phyloP scores from a whole-genome alignment of 1,284 basidiomycete species.

The Ustilago bromivora region DNA sequence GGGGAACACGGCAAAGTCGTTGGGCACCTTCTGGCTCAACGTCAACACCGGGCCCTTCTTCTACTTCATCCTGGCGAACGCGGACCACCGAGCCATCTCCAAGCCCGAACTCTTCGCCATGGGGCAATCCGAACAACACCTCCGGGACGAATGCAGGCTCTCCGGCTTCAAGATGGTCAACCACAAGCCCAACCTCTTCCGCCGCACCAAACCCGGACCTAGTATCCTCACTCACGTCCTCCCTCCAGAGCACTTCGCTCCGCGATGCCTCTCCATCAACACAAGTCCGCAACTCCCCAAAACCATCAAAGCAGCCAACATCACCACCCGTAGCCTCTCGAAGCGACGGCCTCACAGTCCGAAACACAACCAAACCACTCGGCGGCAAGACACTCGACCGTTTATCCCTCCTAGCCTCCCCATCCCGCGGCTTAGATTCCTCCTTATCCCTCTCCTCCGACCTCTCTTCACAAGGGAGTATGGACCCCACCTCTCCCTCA shows the following conservation, averaged over 20 bases:
- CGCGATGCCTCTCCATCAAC: slow-evolving; percentile 1
- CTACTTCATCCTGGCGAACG: slow-evolving; percentile 22
- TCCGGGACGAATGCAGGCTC: not conserved
- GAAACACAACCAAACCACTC: slow-evolving; percentile 24
- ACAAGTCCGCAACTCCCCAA: not conserved
- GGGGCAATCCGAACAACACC: not conserved
- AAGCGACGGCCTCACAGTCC: slow-evolving; percentile 16
- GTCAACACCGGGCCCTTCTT: not conserved
- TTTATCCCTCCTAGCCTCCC: slow-evolving; percentile 47
- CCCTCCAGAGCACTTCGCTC: not conserved
- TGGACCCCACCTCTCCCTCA: slow-evolving; percentile 28
- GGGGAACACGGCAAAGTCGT: slow-evolving; percentile 32
- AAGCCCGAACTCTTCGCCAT: not conserved
- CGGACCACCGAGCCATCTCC: not conserved
- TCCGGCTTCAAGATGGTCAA: slow-evolving; percentile 20
- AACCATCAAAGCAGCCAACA: not conserved
- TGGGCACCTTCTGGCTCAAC: slow-evolving; percentile 23
- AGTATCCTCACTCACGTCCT: not conserved
- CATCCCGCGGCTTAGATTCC: slow-evolving; percentile 45
- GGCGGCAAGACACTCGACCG: slow-evolving; percentile 46
- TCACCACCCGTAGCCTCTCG: not conserved
- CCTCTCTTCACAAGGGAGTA: slow-evolving; percentile 28
- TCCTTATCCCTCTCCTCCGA: slow-evolving; percentile 18
- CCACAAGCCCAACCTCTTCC: not conserved
- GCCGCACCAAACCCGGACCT: not conserved